A percentile compares a stretch with the other conserved stretches of the same genome.
Evolutionary conservation across 2,329 filamentous ascomycete genomes (phyloP).

Genomic region (Colletotrichum falcatum): DNA sequence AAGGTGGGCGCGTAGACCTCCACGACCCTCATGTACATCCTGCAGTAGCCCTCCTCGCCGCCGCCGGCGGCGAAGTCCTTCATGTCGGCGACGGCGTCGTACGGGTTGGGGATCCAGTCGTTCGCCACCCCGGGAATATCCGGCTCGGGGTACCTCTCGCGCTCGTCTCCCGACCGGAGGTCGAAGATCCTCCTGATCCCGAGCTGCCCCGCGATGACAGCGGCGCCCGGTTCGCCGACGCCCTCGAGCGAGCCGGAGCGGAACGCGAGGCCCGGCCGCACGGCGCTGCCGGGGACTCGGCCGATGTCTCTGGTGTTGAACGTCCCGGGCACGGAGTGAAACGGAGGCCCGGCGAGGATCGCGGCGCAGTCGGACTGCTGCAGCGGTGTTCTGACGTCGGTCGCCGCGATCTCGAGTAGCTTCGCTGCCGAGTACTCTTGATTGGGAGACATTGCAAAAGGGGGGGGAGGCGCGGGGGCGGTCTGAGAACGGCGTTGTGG

Average conservation of each 20-base stretch:
- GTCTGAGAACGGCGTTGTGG: background rate
- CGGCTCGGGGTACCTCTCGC: background rate
- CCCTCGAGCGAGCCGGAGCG: constrained; percentile 23
- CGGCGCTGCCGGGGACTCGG: constrained; percentile 6
- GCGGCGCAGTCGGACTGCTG: background rate
- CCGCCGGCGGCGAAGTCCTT: background rate
- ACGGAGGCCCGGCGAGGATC: background rate
- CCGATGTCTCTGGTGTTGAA: constrained; percentile 22
- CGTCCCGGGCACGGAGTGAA: background rate
- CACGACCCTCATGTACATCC: background rate
- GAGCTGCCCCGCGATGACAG: background rate
- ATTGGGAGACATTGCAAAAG: background rate
- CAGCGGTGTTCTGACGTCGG: background rate
- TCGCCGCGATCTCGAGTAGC: background rate
- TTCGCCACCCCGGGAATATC: background rate
- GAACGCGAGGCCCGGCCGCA: constrained; percentile 9
- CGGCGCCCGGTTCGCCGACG: background rate
- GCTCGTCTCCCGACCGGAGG: background rate
- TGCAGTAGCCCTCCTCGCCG: background rate
- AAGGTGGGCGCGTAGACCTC: background rate
- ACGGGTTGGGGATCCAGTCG: background rate
- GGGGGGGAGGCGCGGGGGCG: too few relatives aligned
- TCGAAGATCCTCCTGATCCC: background rate
- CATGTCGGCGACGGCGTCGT: background rate
- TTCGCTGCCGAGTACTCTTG: background rate